Base-by-base conservation (phyloP, 148 eudicot species). In the Nepenthes gracilis region DNA sequence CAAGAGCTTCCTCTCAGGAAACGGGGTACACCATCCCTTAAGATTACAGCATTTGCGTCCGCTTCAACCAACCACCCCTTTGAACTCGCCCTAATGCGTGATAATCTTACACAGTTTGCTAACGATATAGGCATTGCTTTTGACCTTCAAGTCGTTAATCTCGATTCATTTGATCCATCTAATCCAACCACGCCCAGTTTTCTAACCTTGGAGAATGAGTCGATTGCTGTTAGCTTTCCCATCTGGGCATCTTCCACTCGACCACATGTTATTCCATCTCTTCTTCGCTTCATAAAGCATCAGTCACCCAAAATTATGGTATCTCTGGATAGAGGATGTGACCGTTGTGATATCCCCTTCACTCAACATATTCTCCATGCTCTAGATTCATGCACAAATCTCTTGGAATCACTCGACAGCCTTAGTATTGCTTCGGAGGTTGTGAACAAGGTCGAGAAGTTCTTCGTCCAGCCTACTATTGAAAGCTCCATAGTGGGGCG, bases 351-450 rank as follows among this genome's bases (percentile, higher is more conserved):
- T 54, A 75, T 86, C 33, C 77, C 94, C 13, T 86, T 93, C 66
- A 80, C 96, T 2, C 85, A 79, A 62, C 98, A 88, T 36, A 67
- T 93, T 35, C 78, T 80, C 57, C 91, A 93, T 50, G 80, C 79
- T 6, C 77, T 93, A 11, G 95, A 86, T 45, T 88, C 95, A 0
- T 82, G 77, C 70, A 72, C 86, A 5, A 81, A 80, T 63, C 75
- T 87, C 58, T 81, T 92, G 13, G 97, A 92, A 61, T 92, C 97
- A 5, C 78, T 93, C 3, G 98, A 93, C 60, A 86, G 91, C 62
- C 85, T 82, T n/a, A 82, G 84, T 69, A 70, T 84, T 60, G 77
- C 83, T 23, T 55, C 76, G 35, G 96, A 93, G 32, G 73, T 86
- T 6, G 67, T 77, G 13, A 83, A 73, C 43, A 88, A 86, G 78